Percentiles rank a stretch among this genome's conserved stretches.
These are phyloP conservation scores for Ceratonia siliqua DNA, from an alignment of 306 rosid genomes.

Conservation along the genomic window DNA sequence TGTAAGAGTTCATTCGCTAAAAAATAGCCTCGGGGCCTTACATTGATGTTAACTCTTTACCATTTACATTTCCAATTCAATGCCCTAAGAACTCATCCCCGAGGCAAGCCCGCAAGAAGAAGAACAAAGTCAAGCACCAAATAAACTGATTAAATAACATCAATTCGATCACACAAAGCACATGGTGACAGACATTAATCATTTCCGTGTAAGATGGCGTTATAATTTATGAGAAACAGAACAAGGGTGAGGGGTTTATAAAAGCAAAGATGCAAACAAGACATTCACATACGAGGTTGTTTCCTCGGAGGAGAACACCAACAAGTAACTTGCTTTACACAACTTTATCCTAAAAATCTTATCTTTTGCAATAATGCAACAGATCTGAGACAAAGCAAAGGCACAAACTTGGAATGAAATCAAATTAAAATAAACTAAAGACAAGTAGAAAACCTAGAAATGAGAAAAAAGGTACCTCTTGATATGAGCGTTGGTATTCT, in stretches of 20 bases:
- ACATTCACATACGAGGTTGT: background rate
- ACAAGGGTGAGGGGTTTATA: background rate
- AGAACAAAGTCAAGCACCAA: background rate
- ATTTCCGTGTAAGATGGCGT: background rate
- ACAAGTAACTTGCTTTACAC: background rate
- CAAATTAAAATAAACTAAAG: background rate
- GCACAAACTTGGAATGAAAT: background rate
- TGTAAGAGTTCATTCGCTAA: background rate
- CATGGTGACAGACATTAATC: background rate
- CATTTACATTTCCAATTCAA: background rate
- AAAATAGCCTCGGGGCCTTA: background rate
- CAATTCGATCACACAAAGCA: too few relatives aligned
- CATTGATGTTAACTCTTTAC: too few relatives aligned
- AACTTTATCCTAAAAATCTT: background rate
- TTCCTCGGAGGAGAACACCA: background rate
- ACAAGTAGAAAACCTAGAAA: conserved; percentile 8
- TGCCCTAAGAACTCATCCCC: background rate
- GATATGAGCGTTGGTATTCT: background rate
- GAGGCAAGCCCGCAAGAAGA: background rate
- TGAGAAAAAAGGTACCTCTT: conserved; percentile 23
- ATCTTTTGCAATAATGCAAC: background rate
- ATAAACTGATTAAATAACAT: background rate
- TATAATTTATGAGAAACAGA: background rate
- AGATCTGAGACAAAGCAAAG: conserved; percentile 33
- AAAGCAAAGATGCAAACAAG: background rate